These are phyloP conservation scores for Colletotrichum graminicola DNA, from an alignment of 2,329 filamentous ascomycete genomes.

Conservation along the genomic window DNA sequence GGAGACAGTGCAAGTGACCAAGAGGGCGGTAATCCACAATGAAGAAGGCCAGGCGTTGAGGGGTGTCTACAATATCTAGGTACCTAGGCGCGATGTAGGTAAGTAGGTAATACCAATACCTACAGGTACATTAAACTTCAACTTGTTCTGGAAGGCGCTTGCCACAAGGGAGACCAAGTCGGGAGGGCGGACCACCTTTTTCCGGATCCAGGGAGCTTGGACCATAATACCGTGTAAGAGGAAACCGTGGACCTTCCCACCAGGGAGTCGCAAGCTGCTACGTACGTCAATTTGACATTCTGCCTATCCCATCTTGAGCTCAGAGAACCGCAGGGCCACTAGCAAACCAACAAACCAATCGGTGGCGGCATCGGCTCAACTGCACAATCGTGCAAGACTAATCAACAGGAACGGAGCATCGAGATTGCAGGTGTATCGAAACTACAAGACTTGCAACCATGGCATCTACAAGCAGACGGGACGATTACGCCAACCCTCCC, in stretches of 20 bases:
- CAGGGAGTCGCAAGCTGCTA: slow-evolving; percentile 32
- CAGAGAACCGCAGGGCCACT: neutral
- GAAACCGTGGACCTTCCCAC: slow-evolving; percentile 47
- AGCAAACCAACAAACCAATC: neutral
- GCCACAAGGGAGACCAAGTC: neutral
- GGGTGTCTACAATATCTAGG: neutral
- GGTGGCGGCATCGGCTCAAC: neutral
- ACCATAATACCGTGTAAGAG: slow-evolving; percentile 44
- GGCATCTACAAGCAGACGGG: slow-evolving; percentile 61
- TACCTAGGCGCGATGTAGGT: neutral
- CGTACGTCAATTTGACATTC: slow-evolving; percentile 23
- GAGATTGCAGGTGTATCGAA: too few species aligned
- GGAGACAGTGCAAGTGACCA: neutral
- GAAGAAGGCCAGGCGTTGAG: neutral
- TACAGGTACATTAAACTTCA: neutral
- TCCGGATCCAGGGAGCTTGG: slow-evolving; percentile 46
- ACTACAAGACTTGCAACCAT: slow-evolving; percentile 49
- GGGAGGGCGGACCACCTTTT: slow-evolving; percentile 31
- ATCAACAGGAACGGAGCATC: neutral
- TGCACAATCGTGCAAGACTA: neutral
- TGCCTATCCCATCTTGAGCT: slow-evolving; percentile 15
- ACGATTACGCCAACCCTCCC: slow-evolving; percentile 72
- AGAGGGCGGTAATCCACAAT: neutral
- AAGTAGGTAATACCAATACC: too few species aligned
- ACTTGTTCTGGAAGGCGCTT: neutral